Evolutionary conservation across 345 rosid species (phyloP).

Genomic region (Hibiscus tridactylites): DNA sequence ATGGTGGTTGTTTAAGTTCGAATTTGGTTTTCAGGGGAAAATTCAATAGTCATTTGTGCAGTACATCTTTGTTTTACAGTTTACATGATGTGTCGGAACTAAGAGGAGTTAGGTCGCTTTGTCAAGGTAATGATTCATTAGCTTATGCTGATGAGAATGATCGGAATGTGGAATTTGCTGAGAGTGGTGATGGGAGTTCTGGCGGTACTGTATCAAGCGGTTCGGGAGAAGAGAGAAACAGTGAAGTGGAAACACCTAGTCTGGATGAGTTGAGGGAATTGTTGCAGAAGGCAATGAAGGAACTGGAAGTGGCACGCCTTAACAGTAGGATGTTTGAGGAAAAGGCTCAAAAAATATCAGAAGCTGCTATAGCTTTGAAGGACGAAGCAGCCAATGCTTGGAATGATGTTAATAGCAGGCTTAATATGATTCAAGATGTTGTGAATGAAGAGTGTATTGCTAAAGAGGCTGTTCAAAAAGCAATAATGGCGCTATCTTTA

Average conservation of each 20-base stretch:
- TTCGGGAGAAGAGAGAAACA: not conserved
- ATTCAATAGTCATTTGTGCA: not conserved
- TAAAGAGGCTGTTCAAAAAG: not conserved
- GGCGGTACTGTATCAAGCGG: not conserved
- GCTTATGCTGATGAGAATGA: not conserved
- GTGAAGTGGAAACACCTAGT: not conserved
- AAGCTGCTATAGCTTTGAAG: not conserved
- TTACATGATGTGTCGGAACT: not conserved
- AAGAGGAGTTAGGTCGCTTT: not conserved
- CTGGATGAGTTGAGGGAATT: not conserved
- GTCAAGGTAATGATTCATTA: not conserved
- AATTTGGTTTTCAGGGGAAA: not conserved
- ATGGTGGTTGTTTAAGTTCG: not conserved
- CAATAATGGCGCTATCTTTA: not conserved
- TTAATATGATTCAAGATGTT: not conserved
- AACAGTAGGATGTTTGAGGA: not conserved
- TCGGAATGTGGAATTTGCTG: not conserved
- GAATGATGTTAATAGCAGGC: not conserved
- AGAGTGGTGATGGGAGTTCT: not conserved
- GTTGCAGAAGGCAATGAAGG: not conserved
- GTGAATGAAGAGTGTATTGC: not conserved
- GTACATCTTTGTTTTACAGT: not conserved
- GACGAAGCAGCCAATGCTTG: conserved; percentile 2
- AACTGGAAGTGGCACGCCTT: conserved; percentile 1
- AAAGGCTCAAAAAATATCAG: not conserved